Conservation (phyloP, 1,284 basidiomycete species). For the Apiotrichum montevideense region DNA sequence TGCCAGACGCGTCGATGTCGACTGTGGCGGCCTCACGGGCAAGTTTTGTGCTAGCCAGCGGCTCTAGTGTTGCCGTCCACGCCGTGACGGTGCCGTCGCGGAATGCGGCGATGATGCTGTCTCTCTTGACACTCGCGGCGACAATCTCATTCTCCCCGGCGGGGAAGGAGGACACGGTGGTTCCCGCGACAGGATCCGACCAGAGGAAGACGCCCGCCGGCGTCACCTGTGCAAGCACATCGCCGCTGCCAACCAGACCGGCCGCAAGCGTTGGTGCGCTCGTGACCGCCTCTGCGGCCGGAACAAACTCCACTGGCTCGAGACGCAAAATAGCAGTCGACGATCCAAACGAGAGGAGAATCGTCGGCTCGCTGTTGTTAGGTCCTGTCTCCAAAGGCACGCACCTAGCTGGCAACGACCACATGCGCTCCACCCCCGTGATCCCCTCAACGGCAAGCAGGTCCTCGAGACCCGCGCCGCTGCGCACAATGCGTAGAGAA, state of each 20-base stretch:
- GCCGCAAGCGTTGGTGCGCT: constrained; percentile 59
- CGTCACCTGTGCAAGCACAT: constrained; percentile 65
- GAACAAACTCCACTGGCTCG: constrained; percentile 35
- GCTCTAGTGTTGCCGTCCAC: constrained; percentile 41
- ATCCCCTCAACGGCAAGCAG: constrained; percentile 59
- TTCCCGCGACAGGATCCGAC: constrained; percentile 33
- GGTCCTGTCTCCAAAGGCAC: constrained; percentile 1
- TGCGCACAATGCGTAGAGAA: constrained; percentile 72
- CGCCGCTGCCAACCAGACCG: constrained; percentile 47
- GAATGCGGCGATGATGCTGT: constrained; percentile 62
- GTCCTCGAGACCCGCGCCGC: constrained; percentile 76
- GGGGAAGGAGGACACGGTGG: neutral
- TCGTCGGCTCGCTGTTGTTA: constrained; percentile 8
- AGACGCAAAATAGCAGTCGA: constrained; percentile 39
- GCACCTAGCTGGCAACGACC: constrained; percentile 51
- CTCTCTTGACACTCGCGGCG: constrained; percentile 59
- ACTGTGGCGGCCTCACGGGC: constrained; percentile 1
- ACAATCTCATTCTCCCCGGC: constrained; percentile 56
- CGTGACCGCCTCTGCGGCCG: constrained; percentile 45
- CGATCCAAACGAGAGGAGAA: constrained; percentile 25
- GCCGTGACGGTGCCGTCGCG: constrained; percentile 56
- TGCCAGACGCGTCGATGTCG: neutral
- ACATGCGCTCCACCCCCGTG: constrained; percentile 57
- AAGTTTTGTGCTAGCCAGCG: neutral
- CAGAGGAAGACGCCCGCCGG: constrained; percentile 52